These are phyloP conservation scores for Steccherinum ochraceum DNA, from an alignment of 768 basidiomycete species.

Conservation along the genomic window DNA sequence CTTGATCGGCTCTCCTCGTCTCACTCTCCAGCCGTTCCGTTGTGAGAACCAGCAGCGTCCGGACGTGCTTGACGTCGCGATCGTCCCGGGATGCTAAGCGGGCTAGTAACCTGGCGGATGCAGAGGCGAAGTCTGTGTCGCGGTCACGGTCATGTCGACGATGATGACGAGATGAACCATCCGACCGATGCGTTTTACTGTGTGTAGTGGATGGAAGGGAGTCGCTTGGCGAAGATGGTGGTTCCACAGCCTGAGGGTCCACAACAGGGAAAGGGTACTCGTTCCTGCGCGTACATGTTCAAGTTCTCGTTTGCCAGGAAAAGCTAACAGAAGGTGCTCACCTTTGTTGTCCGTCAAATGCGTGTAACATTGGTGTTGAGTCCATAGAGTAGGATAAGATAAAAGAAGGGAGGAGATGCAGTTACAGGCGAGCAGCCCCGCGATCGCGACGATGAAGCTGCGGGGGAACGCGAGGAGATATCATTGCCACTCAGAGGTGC, in stretches of 20 bases:
- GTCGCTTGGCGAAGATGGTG: constrained; percentile 15
- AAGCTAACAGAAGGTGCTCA: constrained; percentile 5
- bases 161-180: constrained; percentile 7
- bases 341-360: constrained; percentile 13
- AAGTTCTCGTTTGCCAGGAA: neutral
- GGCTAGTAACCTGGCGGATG: constrained; percentile 16
- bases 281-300: constrained; percentile 3
- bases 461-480: constrained; percentile 9
- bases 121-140: constrained; percentile 3
- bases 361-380: constrained; percentile 6
- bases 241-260: constrained; percentile 5
- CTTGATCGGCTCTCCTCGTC: constrained; percentile 51
- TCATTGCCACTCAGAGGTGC: constrained; percentile 8
- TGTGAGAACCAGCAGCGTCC: constrained; percentile 15
- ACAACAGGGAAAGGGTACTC: constrained; percentile 17
- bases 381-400: constrained; percentile 2
- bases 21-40: constrained; percentile 41
- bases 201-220: constrained; percentile 14
- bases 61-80: constrained; percentile 16
- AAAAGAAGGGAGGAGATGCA: constrained; percentile 5
- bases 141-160: constrained; percentile 14
- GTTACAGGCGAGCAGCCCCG: neutral
- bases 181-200: constrained; percentile 12
- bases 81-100: constrained; percentile 14
- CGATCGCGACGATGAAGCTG: constrained; percentile 7